Percentiles rank a stretch among this genome's conserved stretches.
phyloP scores from a whole-genome alignment of 148 eudicot species.

The Talinum fruticosum region DNA sequence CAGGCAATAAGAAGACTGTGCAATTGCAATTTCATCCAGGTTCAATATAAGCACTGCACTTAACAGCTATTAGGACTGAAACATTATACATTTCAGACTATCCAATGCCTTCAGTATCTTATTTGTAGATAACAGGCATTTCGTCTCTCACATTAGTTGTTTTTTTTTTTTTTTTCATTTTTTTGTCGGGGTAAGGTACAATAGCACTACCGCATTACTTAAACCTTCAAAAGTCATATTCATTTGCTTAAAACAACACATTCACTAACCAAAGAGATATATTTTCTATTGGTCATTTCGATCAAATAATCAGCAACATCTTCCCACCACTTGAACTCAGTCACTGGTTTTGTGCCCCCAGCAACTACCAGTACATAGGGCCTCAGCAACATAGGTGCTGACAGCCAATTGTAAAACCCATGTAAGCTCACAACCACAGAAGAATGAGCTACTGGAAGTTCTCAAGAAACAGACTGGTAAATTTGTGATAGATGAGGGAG shows the following conservation, averaged over 20 bases:
- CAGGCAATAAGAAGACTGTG: too few relatives aligned
- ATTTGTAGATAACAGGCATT: too few relatives aligned
- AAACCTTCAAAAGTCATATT: not conserved
- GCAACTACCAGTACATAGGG: not conserved
- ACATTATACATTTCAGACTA: too few relatives aligned
- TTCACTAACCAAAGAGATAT: not conserved
- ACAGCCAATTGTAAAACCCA: not conserved
- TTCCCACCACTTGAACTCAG: not conserved
- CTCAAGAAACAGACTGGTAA: not conserved
- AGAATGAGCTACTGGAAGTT: not conserved
- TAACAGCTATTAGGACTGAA: too few relatives aligned
- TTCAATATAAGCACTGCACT: too few relatives aligned
- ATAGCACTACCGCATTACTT: too few relatives aligned
- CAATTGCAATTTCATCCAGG: too few relatives aligned
- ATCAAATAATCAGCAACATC: not conserved
- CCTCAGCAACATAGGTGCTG: not conserved
- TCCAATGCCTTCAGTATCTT: too few relatives aligned
- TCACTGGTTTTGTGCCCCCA: too few relatives aligned
- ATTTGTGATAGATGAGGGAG: not conserved
- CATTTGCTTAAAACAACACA: not conserved
- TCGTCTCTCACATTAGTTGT: too few relatives aligned
- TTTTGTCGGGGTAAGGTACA: too few relatives aligned
- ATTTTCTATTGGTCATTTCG: not conserved
- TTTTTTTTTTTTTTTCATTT: too few relatives aligned
- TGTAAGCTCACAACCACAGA: not conserved